phyloP scores from a whole-genome alignment of 2,329 filamentous ascomycete species.

The Cadophora luteo-olivacea region DNA sequence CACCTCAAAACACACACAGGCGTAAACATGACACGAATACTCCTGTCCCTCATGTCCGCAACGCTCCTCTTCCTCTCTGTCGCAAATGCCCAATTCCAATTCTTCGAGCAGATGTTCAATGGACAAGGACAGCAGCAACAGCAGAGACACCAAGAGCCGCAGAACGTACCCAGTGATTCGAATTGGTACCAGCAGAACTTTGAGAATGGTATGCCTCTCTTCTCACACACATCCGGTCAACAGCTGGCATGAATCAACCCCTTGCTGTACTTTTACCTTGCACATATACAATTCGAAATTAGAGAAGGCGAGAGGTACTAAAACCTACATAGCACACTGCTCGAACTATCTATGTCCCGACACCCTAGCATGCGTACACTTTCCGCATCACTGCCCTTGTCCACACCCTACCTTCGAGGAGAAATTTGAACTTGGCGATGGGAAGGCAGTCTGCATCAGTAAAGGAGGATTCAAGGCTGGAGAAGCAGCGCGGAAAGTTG shows the following conservation, averaged over 20 bases:
- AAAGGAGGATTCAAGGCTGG: slow-evolving; percentile 77
- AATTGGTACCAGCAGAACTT: slow-evolving; percentile 78
- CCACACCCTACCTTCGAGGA: slow-evolving; percentile 78
- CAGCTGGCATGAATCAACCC: not conserved
- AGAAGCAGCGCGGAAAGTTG: slow-evolving; percentile 77
- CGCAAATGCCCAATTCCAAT: slow-evolving; percentile 84
- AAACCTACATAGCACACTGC: slow-evolving; percentile 69
- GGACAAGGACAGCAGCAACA: slow-evolving; percentile 54
- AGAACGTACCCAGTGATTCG: slow-evolving; percentile 86
- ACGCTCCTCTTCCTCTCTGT: slow-evolving; percentile 65
- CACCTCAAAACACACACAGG: not conserved
- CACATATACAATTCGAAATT: not conserved
- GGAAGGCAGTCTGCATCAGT: slow-evolving; percentile 74
- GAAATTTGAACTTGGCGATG: slow-evolving; percentile 77
- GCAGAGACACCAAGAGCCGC: slow-evolving; percentile 63
- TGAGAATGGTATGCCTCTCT: slow-evolving; percentile 60
- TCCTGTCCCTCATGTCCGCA: slow-evolving; percentile 47
- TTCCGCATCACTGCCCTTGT: slow-evolving; percentile 97
- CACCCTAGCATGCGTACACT: slow-evolving; percentile 93
- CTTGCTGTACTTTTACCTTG: not conserved
- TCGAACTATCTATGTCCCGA: slow-evolving; percentile 94
- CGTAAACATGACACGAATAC: slow-evolving; percentile 39
- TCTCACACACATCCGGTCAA: not conserved
- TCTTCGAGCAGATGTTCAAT: slow-evolving; percentile 98
- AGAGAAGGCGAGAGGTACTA: not conserved